Evolutionary conservation across 2,329 filamentous ascomycete species (phyloP), one percentile per base, ranked within the genome.

Genomic region (Fusarium illudens): DNA sequence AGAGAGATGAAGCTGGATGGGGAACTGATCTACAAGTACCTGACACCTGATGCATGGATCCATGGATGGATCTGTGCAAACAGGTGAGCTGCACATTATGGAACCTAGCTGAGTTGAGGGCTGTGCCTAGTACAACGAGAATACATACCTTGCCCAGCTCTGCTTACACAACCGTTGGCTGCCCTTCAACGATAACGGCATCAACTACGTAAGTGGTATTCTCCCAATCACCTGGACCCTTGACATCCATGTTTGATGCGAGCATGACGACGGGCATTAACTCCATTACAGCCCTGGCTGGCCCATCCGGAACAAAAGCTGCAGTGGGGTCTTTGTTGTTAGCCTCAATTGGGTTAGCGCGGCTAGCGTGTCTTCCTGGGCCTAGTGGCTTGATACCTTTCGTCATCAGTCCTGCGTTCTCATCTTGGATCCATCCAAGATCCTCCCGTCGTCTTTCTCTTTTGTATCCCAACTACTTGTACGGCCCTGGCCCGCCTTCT

Each of bases 371-470:
- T 34, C 34, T 12, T 25, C n/a, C 39, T 44, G 22, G 39, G 39
- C 6, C 39, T n/a, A 53, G 71, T 73, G 72, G 72, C 69, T 73
- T 67, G 56, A 72, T 61, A 42, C 60, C 55, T 71, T 65, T 58
- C 71, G 71, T 74, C 72, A 73, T 75, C 71, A 74, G 29, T 60
- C 64, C 58, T 36, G 50, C 49, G 32, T 54, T 44, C 46, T 53
- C 60, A 68, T 60, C 39, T 44, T 44, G 37, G 20, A 42, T 42
- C 34, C 56, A 66, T 60, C 58, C 59, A 67, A 62, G 52, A 61
- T 67, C 59, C 51, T 60, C 55, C 42, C n/a, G 42, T 54, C 56
- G 39, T 57, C 52, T 58, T 60, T 50, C 66, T 60, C 59, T 61
- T 64, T 49, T 46, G 22, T 25, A 37, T 37, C 17, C 51, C 48